A percentile compares a stretch with the other conserved stretches of the same genome.
Conservation (phyloP, 2,329 filamentous ascomycete species). For the Fusarium agapanthi region DNA sequence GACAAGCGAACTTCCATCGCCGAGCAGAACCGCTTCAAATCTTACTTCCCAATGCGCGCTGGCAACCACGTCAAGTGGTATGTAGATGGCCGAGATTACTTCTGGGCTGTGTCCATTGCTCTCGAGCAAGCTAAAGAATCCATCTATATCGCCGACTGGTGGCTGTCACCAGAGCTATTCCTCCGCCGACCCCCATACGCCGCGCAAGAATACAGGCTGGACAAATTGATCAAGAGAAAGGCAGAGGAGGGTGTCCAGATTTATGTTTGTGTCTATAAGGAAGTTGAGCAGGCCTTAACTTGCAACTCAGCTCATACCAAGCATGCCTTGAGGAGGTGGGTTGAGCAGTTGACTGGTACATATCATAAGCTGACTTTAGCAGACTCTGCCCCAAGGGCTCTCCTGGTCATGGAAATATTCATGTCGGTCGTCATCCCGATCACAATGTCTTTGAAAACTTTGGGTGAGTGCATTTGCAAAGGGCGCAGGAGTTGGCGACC, state of each 20-base stretch:
- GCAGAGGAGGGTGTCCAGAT: conserved; percentile 96
- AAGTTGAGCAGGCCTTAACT: conserved; percentile 81
- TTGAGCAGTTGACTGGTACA: neutral
- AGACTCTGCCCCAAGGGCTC: conserved; percentile 80
- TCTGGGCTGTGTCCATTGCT: conserved; percentile 89
- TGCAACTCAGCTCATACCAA: conserved; percentile 96
- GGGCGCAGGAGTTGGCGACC: neutral
- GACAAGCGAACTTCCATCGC: conserved; percentile 77
- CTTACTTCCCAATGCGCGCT: conserved; percentile 86
- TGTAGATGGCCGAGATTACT: conserved; percentile 94
- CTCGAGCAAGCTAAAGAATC: conserved; percentile 90
- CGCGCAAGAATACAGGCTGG: conserved; percentile 87
- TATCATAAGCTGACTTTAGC: neutral
- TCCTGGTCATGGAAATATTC: conserved; percentile 88
- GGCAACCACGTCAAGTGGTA: conserved; percentile 96
- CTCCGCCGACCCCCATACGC: conserved; percentile 83
- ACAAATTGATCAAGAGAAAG: conserved; percentile 84
- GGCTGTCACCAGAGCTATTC: conserved; percentile 90
- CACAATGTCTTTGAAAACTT: conserved; percentile 93
- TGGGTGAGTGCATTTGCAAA: conserved; percentile 57
- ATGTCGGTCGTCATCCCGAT: conserved; percentile 88
- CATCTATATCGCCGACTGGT: conserved; percentile 98
- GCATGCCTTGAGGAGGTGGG: conserved; percentile 53
- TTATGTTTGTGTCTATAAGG: conserved; percentile 91
- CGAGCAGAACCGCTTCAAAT: conserved; percentile 83